Evolutionary conservation across 2,329 filamentous ascomycete species (phyloP), one percentile per base, ranked within the genome.

Genomic region (Colletotrichum scovillei): DNA sequence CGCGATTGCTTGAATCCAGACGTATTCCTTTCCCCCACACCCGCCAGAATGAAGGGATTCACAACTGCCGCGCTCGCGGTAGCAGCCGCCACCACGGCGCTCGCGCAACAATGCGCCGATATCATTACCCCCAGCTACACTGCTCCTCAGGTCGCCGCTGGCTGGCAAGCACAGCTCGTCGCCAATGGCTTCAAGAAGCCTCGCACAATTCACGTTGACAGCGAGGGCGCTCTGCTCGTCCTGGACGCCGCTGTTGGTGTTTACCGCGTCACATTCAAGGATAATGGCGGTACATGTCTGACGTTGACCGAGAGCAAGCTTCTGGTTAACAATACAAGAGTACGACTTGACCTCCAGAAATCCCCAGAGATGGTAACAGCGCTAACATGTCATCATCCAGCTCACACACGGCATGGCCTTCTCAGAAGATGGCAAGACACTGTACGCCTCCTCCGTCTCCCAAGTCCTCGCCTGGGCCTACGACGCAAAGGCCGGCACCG

Each of bases 391-490:
- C 5, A 24, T 22, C 9, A 3, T 26, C 5, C 66, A 89, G 86
- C 82, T 91, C 22, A 90, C 88, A 76, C 89, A 91, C 75, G 88
- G 88, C 52, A 83, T 91, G 63, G 86, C 88, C 32, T 77, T 91
- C 24, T 88, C 87, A 0, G 78, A 80, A 4, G 86, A 91, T 78
- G 87, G 88, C 66, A 84, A 81, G 53, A 89, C 85, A 2, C 79
- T 91, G 66, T 91, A 89, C 76, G 88, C 87, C 19, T 94, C 92
- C 0, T 88, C 87, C 2, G 78, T 86, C 6, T 84, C 88, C 60
- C 83, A 85, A n/a, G 91, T 93, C 42, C 92, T 86, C 78, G 84
- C 89, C 2, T 95, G 92, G 90, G 79, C 85, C 32, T 95, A 95
- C 79, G 86, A 93, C 78, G 82, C 88, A n/a, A 78, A 80, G 3